Base-by-base conservation (phyloP, 768 basidiomycete genomes). In the Leccinum sublutescens region DNA sequence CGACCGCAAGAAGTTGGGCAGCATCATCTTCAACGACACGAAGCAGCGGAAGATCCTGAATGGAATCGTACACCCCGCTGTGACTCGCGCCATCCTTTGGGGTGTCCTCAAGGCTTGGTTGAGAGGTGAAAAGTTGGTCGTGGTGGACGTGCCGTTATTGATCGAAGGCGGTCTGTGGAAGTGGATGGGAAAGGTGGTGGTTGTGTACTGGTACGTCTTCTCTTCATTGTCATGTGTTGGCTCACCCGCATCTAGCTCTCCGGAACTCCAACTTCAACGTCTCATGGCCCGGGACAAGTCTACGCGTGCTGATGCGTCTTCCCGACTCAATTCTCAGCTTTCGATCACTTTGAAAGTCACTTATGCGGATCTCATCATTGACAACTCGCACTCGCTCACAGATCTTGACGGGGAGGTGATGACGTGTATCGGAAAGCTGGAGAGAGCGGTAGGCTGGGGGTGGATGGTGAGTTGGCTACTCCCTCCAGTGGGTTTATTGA, bases 71-170 rank as follows among this genome's bases (percentile, higher is more conserved):
- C 97, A 99, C 69, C 96, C 96, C 5, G 89, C 91, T 0, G 91
- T 98, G 17, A 76, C 87, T 54, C 79, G 82, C 31, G 31, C 31
- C 31, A 33, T 33, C 31, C 31, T 33, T 33, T 33, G 31, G 31
- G 11, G 4, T 33, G 31, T 33, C 31, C 11, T 93, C 52, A 76
- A 77, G 57, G 77, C 78, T 58, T 99, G 95, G 93, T 50, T 93
- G 51, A 75, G 75, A 40, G 96, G 97, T 8, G 78, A 92, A 66
- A 87, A 82, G 68, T 78, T 89, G 47, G 91, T 89, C 62, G 79
- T 98, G 3, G 74, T 98, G 63, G 97, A 98, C 72, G 91, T 97
- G 5, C 97, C 96, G 34, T 75, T 98, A 50, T 77, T 99, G 57
- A 88, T 99, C 57, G 97, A 99, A 71, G 86, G 90, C 1, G 88